phyloP scores from a whole-genome alignment of 2,329 filamentous ascomycete species.

The Dryadomyces sulphureus region DNA sequence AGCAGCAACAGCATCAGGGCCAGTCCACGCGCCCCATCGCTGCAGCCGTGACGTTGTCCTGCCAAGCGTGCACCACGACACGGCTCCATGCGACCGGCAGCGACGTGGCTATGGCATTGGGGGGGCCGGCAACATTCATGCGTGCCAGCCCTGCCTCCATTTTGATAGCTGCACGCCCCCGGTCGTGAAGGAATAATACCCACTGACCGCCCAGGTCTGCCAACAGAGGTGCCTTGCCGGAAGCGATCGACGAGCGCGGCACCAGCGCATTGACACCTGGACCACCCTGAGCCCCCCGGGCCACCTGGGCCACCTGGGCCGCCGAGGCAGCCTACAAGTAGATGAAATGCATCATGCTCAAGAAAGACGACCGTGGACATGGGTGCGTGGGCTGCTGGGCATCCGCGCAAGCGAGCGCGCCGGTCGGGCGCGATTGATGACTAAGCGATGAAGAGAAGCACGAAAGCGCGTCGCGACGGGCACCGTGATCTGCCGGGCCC shows the following conservation, averaged over 20 bases:
- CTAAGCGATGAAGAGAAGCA: not conserved
- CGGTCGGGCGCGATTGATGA: not conserved
- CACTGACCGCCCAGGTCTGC: not conserved
- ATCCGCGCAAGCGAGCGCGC: not conserved
- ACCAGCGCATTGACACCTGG: not conserved
- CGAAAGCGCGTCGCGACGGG: not conserved
- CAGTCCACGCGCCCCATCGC: no score
- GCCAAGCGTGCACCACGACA: slow-evolving; percentile 15
- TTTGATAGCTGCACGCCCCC: no score
- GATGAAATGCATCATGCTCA: not conserved
- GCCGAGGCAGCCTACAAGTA: no score
- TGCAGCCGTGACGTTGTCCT: not conserved
- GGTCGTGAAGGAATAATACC: no score
- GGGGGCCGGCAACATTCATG: slow-evolving; percentile 24
- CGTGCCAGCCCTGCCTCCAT: slow-evolving; percentile 8
- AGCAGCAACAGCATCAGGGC: no score
- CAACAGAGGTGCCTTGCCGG: not conserved
- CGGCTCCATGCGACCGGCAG: slow-evolving; percentile 16
- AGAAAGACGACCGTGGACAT: slow-evolving; percentile 3
- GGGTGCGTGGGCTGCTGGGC: slow-evolving; percentile 5
- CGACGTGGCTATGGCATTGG: slow-evolving; percentile 24
- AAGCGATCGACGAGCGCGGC: not conserved
- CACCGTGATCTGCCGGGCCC: no score
- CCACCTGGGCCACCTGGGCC: not conserved
- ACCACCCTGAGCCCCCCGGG: not conserved